Evolutionary conservation across 495 filamentous ascomycete species (phyloP), one percentile per base, ranked within the genome.

Genomic region (Xylaria nigripes): DNA sequence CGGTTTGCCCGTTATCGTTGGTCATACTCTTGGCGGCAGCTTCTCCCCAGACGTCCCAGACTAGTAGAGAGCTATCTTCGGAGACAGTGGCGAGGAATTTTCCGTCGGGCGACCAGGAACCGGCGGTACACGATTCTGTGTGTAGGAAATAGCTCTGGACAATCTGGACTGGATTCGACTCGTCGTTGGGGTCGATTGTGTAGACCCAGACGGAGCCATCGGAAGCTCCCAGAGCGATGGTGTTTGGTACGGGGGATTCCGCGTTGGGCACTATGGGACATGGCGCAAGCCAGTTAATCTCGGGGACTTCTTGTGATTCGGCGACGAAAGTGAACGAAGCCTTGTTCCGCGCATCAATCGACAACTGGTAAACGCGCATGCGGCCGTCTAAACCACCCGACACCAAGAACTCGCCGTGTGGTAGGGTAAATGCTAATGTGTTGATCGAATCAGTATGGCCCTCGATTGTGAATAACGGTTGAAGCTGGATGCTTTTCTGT

Each of bases 171-270:
- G 78, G 58, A 70, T 70, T 65, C 52, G 68, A 55, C 1, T 74
- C 48, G 58, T 87, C 82, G 8, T 73, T 70, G 18, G 78, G 68
- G 60, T 94, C 86, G 63, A 97, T 77, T 6, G 80, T 83, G 71
- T 96, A 93, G 6, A 99, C 86, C 94, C 94, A 99, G 6, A 95
- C 89, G 45, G 82, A 87, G 42, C 94, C 94, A 66, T 99, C 92
- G n/a, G 78, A 86, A 36, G 90, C 89, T 34, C 94, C 94, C 19
- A 97, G 69, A 0, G 94, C 94, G 57, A 99, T 63, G n/a, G 86
- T 82, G 68, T 96, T 94, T 22, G 83, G 79, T 64, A 86, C 79
- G n/a, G 18, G 10, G 8, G 73, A 69, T 16, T 77, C 68, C 18
- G 79, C 76, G 46, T 50, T 55, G 27, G 53, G 21, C 1, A 27